Conservation (phyloP, 768 basidiomycete species). For the Cyathus striatus region DNA sequence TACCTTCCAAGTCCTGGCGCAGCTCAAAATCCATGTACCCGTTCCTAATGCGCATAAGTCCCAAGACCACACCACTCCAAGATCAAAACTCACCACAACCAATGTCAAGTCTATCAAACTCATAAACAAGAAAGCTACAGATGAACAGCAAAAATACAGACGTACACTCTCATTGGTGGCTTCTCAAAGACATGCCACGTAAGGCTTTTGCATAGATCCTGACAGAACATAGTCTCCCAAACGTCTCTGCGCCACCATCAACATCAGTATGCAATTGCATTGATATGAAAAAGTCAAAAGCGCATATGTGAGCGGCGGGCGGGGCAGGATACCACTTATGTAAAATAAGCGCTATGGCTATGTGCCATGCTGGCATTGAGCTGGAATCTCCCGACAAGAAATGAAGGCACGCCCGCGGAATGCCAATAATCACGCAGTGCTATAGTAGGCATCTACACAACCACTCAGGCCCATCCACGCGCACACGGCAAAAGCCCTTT, state of each 20-base stretch:
- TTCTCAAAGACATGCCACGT: slow-evolving; percentile 63
- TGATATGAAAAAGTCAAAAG: slow-evolving; percentile 1
- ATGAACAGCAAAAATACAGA: slow-evolving; percentile 9
- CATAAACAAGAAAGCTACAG: slow-evolving; percentile 2
- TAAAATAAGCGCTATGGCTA: no score
- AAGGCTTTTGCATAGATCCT: slow-evolving; percentile 49
- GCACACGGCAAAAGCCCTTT: no score
- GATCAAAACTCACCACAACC: slow-evolving; percentile 56
- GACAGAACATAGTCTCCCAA: slow-evolving; percentile 57
- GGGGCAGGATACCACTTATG: no score
- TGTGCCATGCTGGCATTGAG: no score
- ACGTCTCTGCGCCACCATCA: slow-evolving; percentile 40
- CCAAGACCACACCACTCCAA: neutral
- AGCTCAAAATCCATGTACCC: slow-evolving; percentile 70
- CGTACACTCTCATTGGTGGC: slow-evolving; percentile 60
- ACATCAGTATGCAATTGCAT: neutral
- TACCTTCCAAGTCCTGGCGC: slow-evolving; percentile 60
- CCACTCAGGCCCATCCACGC: no score
- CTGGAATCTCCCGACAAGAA: no score
- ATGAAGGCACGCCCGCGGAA: no score
- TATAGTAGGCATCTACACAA: no score
- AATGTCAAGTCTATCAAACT: slow-evolving; percentile 50
- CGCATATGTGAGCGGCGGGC: no score
- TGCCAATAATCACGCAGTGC: no score
- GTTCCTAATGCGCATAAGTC: slow-evolving; percentile 37